Base-by-base conservation (phyloP, 208 protist species). In the Crithidia brevicula region DNA sequence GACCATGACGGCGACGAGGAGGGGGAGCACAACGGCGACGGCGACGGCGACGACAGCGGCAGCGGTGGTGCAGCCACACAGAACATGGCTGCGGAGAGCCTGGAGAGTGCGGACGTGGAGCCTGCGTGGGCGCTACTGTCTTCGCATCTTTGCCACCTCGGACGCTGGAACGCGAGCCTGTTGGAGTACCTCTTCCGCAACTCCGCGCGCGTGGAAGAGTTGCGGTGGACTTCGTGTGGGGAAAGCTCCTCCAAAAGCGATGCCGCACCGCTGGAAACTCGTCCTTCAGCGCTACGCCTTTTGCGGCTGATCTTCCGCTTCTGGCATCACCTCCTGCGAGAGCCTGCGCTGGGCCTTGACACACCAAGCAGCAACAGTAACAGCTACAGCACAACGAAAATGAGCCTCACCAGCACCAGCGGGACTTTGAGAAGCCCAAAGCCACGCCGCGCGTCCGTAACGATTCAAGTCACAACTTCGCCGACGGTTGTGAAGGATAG, bases 251-350 rank as follows among this genome's bases (percentile, higher is more conserved):
- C 34, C 34, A 42, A 16, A 10, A 16, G n/a, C 22, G 8, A 0
- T 25, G 28, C 18, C 3, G 28, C 58, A 13, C 13, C 25, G 23
- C 20, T 23, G 13, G 13, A n/a, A n/a, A n/a, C 18, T 1, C 30
- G 23, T 28, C 60, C 34, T 10, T 65, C 40, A 2, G 40, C 50
- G 1, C 56, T 66, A 42, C 42, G 47, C 8, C 49, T 74, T 28
- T 42, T 74, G 16, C 58, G 28, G 13, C n/a, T 74, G 0, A 18
- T 74, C 22, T 74, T 74, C 23, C 31, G 28, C 0, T 74, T 59
- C 40, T 74, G 68, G 68, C 68, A 61, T 8, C 59, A 51, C 15
- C 46, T 40, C 23, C 38, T 72, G 28, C 43, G 10, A 0, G 46
- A 27, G 4, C n/a, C 60, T 46, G 43, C 22, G n/a, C n/a, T n/a